Evolutionary conservation across 345 rosid species (phyloP), one percentile per base, ranked within the genome.

Genomic region (Rhodamnia rubescens): DNA sequence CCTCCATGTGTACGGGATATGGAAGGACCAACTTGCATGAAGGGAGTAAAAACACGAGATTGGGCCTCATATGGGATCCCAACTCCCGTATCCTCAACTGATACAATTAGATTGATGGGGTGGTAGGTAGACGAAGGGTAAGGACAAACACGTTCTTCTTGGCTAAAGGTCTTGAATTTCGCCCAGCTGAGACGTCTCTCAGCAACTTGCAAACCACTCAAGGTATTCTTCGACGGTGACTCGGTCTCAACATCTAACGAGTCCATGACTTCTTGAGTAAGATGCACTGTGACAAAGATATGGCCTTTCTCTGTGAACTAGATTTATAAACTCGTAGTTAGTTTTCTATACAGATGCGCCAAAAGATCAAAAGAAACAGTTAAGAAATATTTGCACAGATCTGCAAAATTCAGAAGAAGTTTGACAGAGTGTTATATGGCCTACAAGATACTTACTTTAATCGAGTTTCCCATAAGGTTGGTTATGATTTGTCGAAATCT

Each of bases 231-330:
- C 20, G 93, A 69, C 1, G 47, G 91, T 83, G 91, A 87, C 88
- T 90, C 90, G 44, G 91, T 91, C 91, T 92, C 97, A 49, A 90
- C 91, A 56, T 93, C 92, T 9, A 85, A 86, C 0, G 90, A 89
- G 85, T 93, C 93, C 64, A 90, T 83, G 82, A 94, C 90, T 92
- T 97, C 99, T 89, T 94, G 97, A 42, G 94, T 94, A 86, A 95
- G 95, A 91, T 95, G 91, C 87, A 97, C 97, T 53, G 95, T 93
- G 64, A 95, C 94, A 88, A 92, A 92, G 88, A 95, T 93, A 89
- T 97, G 99, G 61, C 99, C 99, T 88, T 87, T 94, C 88, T 95
- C 95, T 9, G 98, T 95, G 91, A 97, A 97, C 99, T 97, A 92
- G 85, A 56, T 51, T 86, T 87, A 32, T 58, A 82, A 83, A 11